Evolutionary conservation across 2,329 filamentous ascomycete species (phyloP), one percentile per base, ranked within the genome.

Genomic region (Xylariaceae sp.): DNA sequence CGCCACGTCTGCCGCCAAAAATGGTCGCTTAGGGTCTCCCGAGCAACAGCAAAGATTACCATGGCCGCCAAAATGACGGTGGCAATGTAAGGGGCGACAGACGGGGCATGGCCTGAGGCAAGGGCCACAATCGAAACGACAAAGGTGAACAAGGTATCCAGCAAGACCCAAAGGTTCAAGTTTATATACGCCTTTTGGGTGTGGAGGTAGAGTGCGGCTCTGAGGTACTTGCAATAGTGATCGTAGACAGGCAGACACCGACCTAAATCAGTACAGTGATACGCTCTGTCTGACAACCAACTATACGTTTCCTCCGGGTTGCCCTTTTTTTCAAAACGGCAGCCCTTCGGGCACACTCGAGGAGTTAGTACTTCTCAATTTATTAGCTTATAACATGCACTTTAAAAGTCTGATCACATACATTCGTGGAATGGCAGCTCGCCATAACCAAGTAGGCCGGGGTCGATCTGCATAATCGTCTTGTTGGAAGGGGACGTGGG

Each of bases 181-280:
- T 5, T 4, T 11, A 44, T 18, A 18, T 44, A 44, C 8, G 41
- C 8, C 23, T 44, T 44, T 13, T 29, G 13, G 11, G 41, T 44
- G n/a, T 44, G 3, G 9, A 44, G 26, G 41, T 44, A 44, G 2
- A 44, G 10, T 8, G 41, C 41, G 13, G 29, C 41, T 11, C 26
- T 2, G 26, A 44, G 21, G 20, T n/a, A 44, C 13, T 23, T 16
- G 20, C 41, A 44, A 16, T 15, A 44, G 26, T 44, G 41, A 24
- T 44, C 23, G 41, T 44, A 44, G n/a, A 9, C 11, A 3, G 41
- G 41, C n/a, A 44, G 20, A 13, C 41, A 44, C 20, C 41, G 4
- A 6, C n/a, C 16, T 2, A 44, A 24, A n/a, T 7, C 9, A 9
- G 23, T 5, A 13, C 23, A 30, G 26, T 44, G 41, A 20, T 44